Evolutionary conservation across 2,329 filamentous ascomycete species (phyloP), one percentile per base, ranked within the genome.

Genomic region (Claviceps sp.): DNA sequence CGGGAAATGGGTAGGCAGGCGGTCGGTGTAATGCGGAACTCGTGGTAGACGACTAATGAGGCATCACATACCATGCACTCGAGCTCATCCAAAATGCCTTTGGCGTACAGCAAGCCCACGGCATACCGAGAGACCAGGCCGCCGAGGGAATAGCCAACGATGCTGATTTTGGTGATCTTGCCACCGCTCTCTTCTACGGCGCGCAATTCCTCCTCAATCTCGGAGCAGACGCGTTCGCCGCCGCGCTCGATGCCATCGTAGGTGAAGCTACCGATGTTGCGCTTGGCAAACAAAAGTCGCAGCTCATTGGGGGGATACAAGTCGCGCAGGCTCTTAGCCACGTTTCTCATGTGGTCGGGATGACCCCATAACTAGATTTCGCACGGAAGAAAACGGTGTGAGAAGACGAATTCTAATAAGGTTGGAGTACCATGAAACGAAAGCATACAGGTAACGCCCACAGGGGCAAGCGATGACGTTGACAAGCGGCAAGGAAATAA

Each of bases 91-190:
- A 97, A 82, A 53, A 88, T 74, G 8, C 89, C 88, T 61, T 85
- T 86, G 51, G 86, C 83, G 60, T 90, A 81, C 3, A 97, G 74
- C 60, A 97, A 70, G 0, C 91, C 91, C 52, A 95, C 77, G 2
- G 87, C 85, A 70, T 95, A 97, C 54, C 91, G 78, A 9, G 88
- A 82, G 4, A 97, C 82, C 6, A 97, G 72, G 0, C 91, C 91
- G 46, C 91, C 91, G 1, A 96, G 75, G 0, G 88, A 95, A 66
- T 97, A 96, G 41, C 91, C 91, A 44, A 91, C 77, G 42, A 97
- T 74, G 65, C 89, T 95, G 57, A 97, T 73, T 68, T 89, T 94
- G 47, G 71, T 83, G 61, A 96, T 85, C 43, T 79, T 76, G 58
- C 84, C 79, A 22, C 88, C 90, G 30, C 74, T 71, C 43, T 70